phyloP scores from a whole-genome alignment of 1,284 basidiomycete species.

The Amylostereum areolatum region DNA sequence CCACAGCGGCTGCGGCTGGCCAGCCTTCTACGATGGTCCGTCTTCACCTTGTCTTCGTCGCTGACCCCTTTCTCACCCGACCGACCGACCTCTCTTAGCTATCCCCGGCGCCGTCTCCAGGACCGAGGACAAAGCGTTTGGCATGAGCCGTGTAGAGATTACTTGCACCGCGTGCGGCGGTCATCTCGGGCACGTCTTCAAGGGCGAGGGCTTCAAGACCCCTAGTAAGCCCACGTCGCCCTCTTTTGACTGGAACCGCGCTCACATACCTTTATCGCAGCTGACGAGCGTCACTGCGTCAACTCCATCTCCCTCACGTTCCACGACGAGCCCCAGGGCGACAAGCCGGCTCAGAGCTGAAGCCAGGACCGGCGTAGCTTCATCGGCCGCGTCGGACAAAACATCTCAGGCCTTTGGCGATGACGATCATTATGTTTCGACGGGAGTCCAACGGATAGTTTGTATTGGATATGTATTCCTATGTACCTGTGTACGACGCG shows the following conservation, averaged over 20 bases:
- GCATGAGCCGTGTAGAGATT: slow-evolving; percentile 69
- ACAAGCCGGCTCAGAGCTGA: neutral
- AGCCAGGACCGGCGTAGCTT: slow-evolving; percentile 1
- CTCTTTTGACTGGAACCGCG: slow-evolving; percentile 17
- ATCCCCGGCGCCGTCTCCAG: slow-evolving; percentile 86
- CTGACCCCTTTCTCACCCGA: too few species aligned
- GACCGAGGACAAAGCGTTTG: slow-evolving; percentile 53
- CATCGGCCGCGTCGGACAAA: slow-evolving; percentile 1
- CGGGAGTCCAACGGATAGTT: too few species aligned
- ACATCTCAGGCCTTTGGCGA: too few species aligned
- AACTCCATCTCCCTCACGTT: slow-evolving; percentile 88
- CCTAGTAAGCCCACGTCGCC: slow-evolving; percentile 45
- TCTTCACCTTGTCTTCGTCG: neutral
- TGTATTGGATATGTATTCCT: too few species aligned
- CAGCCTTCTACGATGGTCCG: slow-evolving; percentile 90
- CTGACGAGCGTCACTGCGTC: slow-evolving; percentile 85
- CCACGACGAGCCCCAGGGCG: slow-evolving; percentile 39
- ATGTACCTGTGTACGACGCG: too few species aligned
- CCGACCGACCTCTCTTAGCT: slow-evolving; percentile 34
- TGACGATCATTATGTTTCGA: too few species aligned
- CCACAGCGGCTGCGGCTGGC: slow-evolving; percentile 92
- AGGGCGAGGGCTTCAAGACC: slow-evolving; percentile 75
- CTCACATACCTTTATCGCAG: slow-evolving; percentile 27
- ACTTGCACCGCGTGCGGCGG: slow-evolving; percentile 83
- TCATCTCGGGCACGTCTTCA: slow-evolving; percentile 92